Base-by-base conservation (phyloP, 768 basidiomycete species). In the Tulasnella sp. region DNA sequence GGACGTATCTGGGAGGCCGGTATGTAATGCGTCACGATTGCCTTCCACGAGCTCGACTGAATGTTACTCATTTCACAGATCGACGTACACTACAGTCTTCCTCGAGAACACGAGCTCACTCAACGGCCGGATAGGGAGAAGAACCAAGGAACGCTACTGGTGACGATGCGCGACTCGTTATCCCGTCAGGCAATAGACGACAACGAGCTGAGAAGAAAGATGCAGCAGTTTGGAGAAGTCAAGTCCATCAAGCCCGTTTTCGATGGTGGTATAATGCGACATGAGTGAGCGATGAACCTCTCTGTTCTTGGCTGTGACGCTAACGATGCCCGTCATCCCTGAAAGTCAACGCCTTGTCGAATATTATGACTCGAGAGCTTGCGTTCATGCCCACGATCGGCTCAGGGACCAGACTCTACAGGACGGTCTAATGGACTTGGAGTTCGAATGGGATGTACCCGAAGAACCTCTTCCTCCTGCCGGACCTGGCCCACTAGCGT, bases 11-110 rank as follows among this genome's bases (percentile, higher is more conserved):
- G 93, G 93, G 18, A 89, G 98, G 80, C 92, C 95, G 40, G 97
- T 98, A 81, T 86, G 95, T 29, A 23, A 29, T n/a, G 26, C 87
- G 23, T n/a, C 11, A 3, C 23, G 23, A n/a, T 35, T 71, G 5
- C 18, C 48, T 13, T 37, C 20, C 35, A 42, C 26, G 35, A 37
- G 40, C 70, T 29, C 23, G 9, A 23, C 51, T 35, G 6, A 40
- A 42, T 23, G 40, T 70, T 77, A 81, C 73, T 42, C 75, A 61
- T 70, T 29, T 5, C 67, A 6, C 82, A 98, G 97, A 99, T 99
- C 83, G 98, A 99, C 86, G 96, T 99, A 0, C 98, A 99, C 84
- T 99, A 96, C 86, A 97, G 95, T 37, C 86, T 99, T 39, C 98
- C 98, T 15, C 91, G 94, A 80, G 94, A 93, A 81, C 94, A 98